Evolutionary conservation across 1,284 basidiomycete species (phyloP).

Genomic region (Leccinum pachyderme): DNA sequence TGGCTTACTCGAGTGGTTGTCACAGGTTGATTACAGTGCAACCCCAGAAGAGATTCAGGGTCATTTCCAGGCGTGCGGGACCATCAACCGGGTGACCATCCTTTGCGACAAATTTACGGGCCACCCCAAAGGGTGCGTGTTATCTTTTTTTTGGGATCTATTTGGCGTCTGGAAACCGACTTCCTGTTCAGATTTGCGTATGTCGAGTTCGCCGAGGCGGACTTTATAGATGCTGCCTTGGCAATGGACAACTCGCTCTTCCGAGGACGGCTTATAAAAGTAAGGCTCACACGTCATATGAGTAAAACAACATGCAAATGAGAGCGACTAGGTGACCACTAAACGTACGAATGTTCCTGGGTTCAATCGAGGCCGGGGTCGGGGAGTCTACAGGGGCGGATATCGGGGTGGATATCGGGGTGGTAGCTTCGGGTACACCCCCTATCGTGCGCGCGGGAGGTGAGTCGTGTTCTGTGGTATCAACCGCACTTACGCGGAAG

Average conservation of each 20-base stretch:
- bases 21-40: slow-evolving; percentile 93
- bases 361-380: slow-evolving; percentile 80
- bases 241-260: slow-evolving; percentile 97
- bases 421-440: slow-evolving; percentile 59
- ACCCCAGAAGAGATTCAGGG: slow-evolving; percentile 98
- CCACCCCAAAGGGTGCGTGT: slow-evolving; percentile 92
- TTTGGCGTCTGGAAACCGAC: slow-evolving; percentile 3
- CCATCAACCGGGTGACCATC: slow-evolving; percentile 98
- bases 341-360: slow-evolving; percentile 94
- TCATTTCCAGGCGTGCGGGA: slow-evolving; percentile 97
- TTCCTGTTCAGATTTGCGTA: slow-evolving; percentile 80
- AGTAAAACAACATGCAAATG: slow-evolving; percentile 1
- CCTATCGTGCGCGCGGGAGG: slow-evolving; percentile 81
- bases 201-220: slow-evolving; percentile 97
- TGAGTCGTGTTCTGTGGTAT: slow-evolving; percentile 38
- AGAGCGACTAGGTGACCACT: slow-evolving; percentile 67
- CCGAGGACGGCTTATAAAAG: slow-evolving; percentile 90
- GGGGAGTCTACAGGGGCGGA: slow-evolving; percentile 74
- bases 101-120: slow-evolving; percentile 99
- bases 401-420: slow-evolving; percentile 51
- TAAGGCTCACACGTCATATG: slow-evolving; percentile 31
- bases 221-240: slow-evolving; percentile 88
- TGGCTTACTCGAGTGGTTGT: slow-evolving; percentile 8
- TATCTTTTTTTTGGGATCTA: slow-evolving; percentile 4
- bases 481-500: slow-evolving; percentile 11